Conservation (phyloP, 495 filamentous ascomycete species). For the Lentithecium fluviatile region DNA sequence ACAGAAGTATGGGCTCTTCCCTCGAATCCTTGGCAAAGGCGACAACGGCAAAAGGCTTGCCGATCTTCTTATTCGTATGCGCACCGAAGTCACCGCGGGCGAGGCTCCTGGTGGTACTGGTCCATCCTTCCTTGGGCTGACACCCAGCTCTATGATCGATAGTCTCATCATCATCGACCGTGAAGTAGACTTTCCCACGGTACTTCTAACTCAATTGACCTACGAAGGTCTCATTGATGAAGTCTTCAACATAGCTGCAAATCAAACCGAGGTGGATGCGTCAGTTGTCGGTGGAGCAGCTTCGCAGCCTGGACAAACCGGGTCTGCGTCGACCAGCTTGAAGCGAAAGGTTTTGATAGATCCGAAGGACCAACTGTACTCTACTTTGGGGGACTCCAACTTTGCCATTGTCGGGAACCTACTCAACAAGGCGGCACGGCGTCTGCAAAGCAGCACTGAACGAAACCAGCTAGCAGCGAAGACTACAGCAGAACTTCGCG, state of each 20-base stretch:
- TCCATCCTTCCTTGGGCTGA: slow-evolving; percentile 62
- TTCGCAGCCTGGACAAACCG: slow-evolving; percentile 48
- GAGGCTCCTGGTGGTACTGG: slow-evolving; percentile 62
- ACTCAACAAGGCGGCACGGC: slow-evolving; percentile 85
- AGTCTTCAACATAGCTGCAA: slow-evolving; percentile 80
- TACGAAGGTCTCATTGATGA: slow-evolving; percentile 98
- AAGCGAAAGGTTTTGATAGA: slow-evolving; percentile 92
- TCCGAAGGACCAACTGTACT: slow-evolving; percentile 84
- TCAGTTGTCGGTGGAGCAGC: slow-evolving; percentile 77
- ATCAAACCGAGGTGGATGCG: slow-evolving; percentile 89
- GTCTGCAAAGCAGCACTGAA: slow-evolving; percentile 85
- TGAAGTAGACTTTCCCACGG: slow-evolving; percentile 88
- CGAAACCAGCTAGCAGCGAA: slow-evolving; percentile 77
- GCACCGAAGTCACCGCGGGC: slow-evolving; percentile 79
- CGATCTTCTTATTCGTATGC: slow-evolving; percentile 88
- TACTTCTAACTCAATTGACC: slow-evolving; percentile 89
- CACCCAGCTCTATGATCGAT: slow-evolving; percentile 86
- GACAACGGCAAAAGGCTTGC: slow-evolving; percentile 86
- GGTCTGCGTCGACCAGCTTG: slow-evolving; percentile 58
- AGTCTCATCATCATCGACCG: slow-evolving; percentile 93
- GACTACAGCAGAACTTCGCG: slow-evolving; percentile 82
- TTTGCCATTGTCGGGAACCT: slow-evolving; percentile 89
- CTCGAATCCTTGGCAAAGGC: slow-evolving; percentile 92
- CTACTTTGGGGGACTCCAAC: slow-evolving; percentile 85
- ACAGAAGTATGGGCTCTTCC: slow-evolving; percentile 87